Conservation (phyloP, 305 asterid genomes). For the Fraxinus xanthoxyloides region DNA sequence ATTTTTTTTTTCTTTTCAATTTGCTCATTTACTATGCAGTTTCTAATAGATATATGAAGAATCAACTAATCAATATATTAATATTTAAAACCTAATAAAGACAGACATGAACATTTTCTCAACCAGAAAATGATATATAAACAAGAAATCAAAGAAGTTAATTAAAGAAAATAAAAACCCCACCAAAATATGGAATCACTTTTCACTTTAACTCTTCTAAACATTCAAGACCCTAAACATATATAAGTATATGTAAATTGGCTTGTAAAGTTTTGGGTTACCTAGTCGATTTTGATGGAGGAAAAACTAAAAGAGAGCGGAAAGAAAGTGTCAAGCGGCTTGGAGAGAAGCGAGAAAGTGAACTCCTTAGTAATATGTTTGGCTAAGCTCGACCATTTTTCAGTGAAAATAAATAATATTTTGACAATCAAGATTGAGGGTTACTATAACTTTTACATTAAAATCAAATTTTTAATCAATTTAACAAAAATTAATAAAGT, state of each 20-base stretch:
- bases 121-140: background rate
- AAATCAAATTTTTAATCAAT: no score
- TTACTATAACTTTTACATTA: no score
- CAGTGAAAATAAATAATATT: background rate
- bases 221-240: slow-evolving; percentile 5
- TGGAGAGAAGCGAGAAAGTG: background rate
- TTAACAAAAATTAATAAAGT: no score
- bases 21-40: background rate
- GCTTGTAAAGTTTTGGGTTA: slow-evolving; percentile 9
- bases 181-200: background rate
- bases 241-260: background rate
- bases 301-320: background rate
- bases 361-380: background rate
- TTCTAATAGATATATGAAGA: background rate
- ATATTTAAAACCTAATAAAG: background rate
- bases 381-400: background rate
- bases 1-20: background rate
- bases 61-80: background rate
- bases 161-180: background rate
- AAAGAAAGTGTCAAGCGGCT: background rate
- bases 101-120: background rate
- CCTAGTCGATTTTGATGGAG: slow-evolving; percentile 31
- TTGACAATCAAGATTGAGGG: background rate
- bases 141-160: background rate
- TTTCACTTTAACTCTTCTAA: background rate